phyloP scores from a whole-genome alignment of 1,284 basidiomycete genomes.

The Ganoderma lingzhi region DNA sequence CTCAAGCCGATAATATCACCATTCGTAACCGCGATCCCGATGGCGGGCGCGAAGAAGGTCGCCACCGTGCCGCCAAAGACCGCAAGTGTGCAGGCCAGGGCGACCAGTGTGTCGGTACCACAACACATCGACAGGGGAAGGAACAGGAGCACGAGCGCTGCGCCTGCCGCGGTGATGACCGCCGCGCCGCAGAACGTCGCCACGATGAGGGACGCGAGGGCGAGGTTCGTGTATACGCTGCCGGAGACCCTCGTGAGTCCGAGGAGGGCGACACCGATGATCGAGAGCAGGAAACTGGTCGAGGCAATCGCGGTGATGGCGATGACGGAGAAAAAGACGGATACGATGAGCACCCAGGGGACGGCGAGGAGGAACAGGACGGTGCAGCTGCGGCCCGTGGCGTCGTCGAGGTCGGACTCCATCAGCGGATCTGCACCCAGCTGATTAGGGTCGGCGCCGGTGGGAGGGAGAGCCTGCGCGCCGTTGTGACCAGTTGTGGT shows the following conservation, averaged over 20 bases:
- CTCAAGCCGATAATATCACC: not conserved
- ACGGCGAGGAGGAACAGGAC: not conserved
- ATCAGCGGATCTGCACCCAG: not conserved
- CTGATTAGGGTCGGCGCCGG: not conserved
- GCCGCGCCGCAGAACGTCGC: not conserved
- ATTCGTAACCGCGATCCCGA: not conserved
- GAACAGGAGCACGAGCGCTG: not conserved
- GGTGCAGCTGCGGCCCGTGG: not conserved
- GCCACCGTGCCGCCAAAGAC: not conserved
- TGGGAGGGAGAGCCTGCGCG: too few relatives aligned
- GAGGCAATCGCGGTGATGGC: not conserved
- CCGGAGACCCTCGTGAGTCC: not conserved
- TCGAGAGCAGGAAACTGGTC: not conserved
- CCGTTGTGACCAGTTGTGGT: not conserved
- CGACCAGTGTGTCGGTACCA: not conserved
- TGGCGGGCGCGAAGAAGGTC: conserved; percentile 1
- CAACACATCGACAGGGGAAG: not conserved
- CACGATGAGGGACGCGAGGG: not conserved
- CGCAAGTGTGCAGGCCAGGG: not conserved
- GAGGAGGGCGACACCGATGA: not conserved
- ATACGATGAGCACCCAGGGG: not conserved
- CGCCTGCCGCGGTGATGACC: not conserved
- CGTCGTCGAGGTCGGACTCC: not conserved
- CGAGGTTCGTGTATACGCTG: not conserved
- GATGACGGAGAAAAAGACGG: not conserved